Evolutionary conservation across 2,329 filamentous ascomycete genomes (phyloP), one percentile per base, ranked within the genome.

Genomic region (Cercospora brassicicola): DNA sequence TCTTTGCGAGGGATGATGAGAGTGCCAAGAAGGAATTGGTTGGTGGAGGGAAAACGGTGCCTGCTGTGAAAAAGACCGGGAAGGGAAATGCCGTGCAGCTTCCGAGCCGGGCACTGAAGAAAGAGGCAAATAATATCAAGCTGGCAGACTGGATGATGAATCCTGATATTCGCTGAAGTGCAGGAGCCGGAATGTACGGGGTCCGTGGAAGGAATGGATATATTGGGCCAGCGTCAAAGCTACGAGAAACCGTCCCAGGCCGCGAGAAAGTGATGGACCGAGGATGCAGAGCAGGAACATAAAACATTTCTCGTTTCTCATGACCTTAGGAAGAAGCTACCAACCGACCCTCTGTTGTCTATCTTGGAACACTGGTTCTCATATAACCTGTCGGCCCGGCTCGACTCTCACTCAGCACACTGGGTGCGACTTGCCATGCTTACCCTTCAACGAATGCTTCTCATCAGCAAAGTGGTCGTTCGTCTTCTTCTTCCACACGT

Each of bases 341-440:
- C 20, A 2, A 20, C n/a, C 42, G 8, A 4, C n/a, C n/a, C 10
- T 48, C 45, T 48, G 45, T 48, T 23, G 18, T 28, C 48, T 55
- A 55, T 15, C 13, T 3, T 28, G 23, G 48, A 30, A 30, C 5
- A 55, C 48, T 53, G 20, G 48, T 26, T 23, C 48, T 26, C 20
- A 26, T 15, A 15, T 5, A 13, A 5, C 3, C 11, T 11, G 15
- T 23, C 4, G 48, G 10, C 26, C 28, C 28, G 13, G 10, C 5
- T 36, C 30, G 4, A 5, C 30, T 10, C n/a, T 23, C n/a, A 23
- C 20, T 60, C 87, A 97, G 81, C 94, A 97, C 67, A 96, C 84
- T 45, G 88, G 90, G 80, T 97, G 94, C 1, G 93, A 94, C 87
- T 97, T 97, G 65, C 93, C 94, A 67, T 88, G 87, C 87, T 95